Base-by-base conservation (phyloP, 306 rosid genomes). In the Glycyrrhiza uralensis region DNA sequence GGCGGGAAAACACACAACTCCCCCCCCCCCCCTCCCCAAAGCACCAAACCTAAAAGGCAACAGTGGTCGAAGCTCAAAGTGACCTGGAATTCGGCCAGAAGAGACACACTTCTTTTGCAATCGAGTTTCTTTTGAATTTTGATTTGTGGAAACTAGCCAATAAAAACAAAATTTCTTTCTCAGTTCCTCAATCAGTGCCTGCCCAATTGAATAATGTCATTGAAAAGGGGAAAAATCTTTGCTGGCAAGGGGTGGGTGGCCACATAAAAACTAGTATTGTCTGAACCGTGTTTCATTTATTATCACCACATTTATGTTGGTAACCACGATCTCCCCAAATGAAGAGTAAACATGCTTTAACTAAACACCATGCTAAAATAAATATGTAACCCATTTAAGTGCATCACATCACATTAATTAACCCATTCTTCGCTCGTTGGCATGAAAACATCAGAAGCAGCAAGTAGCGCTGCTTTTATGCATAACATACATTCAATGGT, bases 401-500 rank as follows among this genome's bases (percentile, higher is more conserved):
- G 45, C 30, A 66, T 9, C 14, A 55, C 30, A 66, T 9, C 14
- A 55, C 42, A 22, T 51, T 23, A 23, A 74, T 49, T 50, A 18
- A 24, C 50, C 18, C 24, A 1, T 50, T 36, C 63, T 33, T 10
- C 6, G 52, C 3, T 32, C 14, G 61, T 49, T 47, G 5, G 44
- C 12, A 28, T 63, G 24, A 15, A 60, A 62, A 49, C 3, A 44
- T 20, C 4, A 58, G 69, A 45, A 35, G 47, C 19, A 46, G 28
- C 56, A 72, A 24, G 32, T 36, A 50, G 46, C 33, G 14, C 38
- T 22, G 47, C 24, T 65, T 1, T 30, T 74, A 8, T 18, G 51
- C 51, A 61, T 38, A 55, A 75, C 41, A 42, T 42, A 58, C 13
- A 73, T 61, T 65, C 7, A 64, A 51, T 74, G 69, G 18, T 41